These are phyloP conservation scores for Coniferiporia sulphurascens DNA, from an alignment of 1,284 basidiomycete species.

Conservation along the genomic window DNA sequence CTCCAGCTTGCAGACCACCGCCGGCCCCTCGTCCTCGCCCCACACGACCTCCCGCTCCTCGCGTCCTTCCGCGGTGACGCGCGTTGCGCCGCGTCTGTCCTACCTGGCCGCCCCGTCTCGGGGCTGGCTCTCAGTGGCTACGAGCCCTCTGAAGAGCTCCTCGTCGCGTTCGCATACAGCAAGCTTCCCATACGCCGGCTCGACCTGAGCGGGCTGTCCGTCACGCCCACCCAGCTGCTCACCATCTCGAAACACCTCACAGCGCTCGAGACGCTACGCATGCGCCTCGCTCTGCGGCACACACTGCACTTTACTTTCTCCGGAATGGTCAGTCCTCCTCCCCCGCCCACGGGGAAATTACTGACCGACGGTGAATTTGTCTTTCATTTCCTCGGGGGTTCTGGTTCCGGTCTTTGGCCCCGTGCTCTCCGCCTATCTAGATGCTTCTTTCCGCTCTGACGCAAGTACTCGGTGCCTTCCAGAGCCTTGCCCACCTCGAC, in stretches of 20 bases:
- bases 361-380: neutral
- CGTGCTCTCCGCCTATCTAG: constrained; percentile 28
- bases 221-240: constrained; percentile 50
- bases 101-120: constrained; percentile 55
- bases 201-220: constrained; percentile 55
- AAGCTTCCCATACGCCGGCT: constrained; percentile 44
- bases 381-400: neutral
- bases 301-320: constrained; percentile 59
- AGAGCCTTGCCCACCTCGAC: constrained; percentile 37
- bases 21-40: constrained; percentile 32
- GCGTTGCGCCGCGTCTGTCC: constrained; percentile 49
- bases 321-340: constrained; percentile 51
- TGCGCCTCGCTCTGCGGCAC: constrained; percentile 58
- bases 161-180: constrained; percentile 44
- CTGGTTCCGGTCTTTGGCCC: constrained; percentile 18
- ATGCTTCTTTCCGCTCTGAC: constrained; percentile 35
- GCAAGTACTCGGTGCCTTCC: constrained; percentile 35
- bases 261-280: constrained; percentile 44
- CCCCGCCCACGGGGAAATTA: neutral
- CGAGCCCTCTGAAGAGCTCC: constrained; percentile 47
- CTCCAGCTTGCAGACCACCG: constrained; percentile 49
- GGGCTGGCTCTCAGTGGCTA: constrained; percentile 51
- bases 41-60: constrained; percentile 41
- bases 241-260: constrained; percentile 49
- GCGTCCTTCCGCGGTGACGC: constrained; percentile 54